Base-by-base conservation (phyloP, 2,329 filamentous ascomycete species). In the Xylariaceae sp. region DNA sequence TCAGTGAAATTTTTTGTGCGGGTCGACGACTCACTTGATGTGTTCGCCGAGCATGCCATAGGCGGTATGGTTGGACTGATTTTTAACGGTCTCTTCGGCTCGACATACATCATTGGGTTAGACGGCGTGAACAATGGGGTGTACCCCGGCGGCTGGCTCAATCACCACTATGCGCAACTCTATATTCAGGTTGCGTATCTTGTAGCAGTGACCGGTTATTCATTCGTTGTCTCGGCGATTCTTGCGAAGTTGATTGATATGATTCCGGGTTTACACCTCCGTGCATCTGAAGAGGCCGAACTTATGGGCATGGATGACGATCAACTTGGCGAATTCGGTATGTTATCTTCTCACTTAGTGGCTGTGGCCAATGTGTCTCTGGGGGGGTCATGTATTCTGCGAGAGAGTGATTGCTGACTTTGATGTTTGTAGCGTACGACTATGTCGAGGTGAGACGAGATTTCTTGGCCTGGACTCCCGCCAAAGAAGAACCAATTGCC, bases 281-380 rank as follows among this genome's bases (percentile, higher is more conserved):
- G 88, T 47, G 86, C 87, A 7, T 85, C 80, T 21, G 86, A 90
- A 61, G 85, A 91, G 67, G 88, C 88, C 20, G 88, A 93, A 68
- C 80, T 92, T 11, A 80, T 92, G 45, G 88, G 88, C 56, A 91
- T 92, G 86, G 88, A 93, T 61, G 88, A 92, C 63, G 87, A 92
- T 69, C 88, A 93, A 71, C 86, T 92, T 57, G 88, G 88, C 67
- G 88, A 93, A 69, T 93, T 92, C 64, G 88, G n/a, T n/a, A n/a
- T n/a, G n/a, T n/a, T n/a, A n/a, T n/a, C n/a, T n/a, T n/a, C n/a
- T n/a, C n/a, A n/a, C n/a, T n/a, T n/a, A n/a, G n/a, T n/a, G n/a
- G n/a, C n/a, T n/a, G n/a, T n/a, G n/a, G n/a, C n/a, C n/a, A n/a
- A n/a, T n/a, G n/a, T n/a, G n/a, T n/a, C n/a, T n/a, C n/a, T n/a